These are phyloP conservation scores for Striga hermonthica DNA, from an alignment of 305 asterid species.

Conservation along the genomic window DNA sequence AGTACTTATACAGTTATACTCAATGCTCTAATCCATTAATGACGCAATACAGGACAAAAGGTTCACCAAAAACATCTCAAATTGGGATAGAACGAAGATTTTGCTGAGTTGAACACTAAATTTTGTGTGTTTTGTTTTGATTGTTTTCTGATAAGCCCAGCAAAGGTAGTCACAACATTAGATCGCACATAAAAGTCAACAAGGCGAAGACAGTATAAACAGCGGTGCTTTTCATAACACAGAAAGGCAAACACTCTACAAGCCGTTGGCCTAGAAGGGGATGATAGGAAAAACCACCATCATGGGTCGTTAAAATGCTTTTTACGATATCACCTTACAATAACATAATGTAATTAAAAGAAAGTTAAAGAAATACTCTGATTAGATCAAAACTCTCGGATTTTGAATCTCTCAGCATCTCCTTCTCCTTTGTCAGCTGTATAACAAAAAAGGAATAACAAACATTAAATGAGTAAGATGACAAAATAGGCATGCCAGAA, in stretches of 20 bases:
- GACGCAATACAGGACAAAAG: background rate
- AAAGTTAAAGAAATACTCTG: slow-evolving; percentile 46
- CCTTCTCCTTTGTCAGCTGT: slow-evolving; percentile 75
- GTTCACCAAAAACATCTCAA: slow-evolving; percentile 6
- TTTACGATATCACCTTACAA: background rate
- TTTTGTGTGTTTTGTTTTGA: no score
- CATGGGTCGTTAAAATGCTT: no score
- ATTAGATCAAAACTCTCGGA: slow-evolving; percentile 68
- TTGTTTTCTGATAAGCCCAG: background rate
- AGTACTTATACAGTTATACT: background rate
- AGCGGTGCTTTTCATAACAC: slow-evolving; percentile 7
- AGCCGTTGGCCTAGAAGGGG: no score
- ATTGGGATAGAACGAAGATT: slow-evolving; percentile 6
- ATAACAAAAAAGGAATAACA: slow-evolving; percentile 27
- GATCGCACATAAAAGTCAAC: slow-evolving; percentile 8
- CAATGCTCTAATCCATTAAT: slow-evolving; percentile 1
- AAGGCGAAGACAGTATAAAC: slow-evolving; percentile 5
- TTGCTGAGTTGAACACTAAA: background rate
- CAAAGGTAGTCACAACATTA: slow-evolving; percentile 2
- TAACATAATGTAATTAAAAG: slow-evolving; percentile 20
- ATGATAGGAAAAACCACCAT: no score
- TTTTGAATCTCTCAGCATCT: slow-evolving; percentile 66
- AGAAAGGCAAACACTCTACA: slow-evolving; percentile 13
- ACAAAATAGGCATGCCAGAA: background rate
- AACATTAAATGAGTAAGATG: slow-evolving; percentile 7